A percentile compares a stretch with the other conserved stretches of the same genome.
Evolutionary conservation across 306 rosid genomes (phyloP).

Genomic region (Hylodesmum podocarpum): DNA sequence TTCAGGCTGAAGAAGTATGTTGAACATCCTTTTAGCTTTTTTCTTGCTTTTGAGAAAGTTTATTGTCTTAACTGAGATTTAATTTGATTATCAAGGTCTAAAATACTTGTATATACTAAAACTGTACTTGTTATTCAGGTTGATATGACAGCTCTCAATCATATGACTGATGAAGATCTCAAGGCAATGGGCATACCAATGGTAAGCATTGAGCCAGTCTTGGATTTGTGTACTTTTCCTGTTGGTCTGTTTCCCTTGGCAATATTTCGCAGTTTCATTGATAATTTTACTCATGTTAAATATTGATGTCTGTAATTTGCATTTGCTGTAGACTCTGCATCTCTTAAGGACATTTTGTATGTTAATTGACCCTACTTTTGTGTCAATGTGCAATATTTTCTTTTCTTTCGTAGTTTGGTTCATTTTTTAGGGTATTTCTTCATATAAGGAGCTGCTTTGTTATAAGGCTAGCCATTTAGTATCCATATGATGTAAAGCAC

Average conservation of each 20-base stretch:
- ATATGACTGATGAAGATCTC: conserved; percentile 98
- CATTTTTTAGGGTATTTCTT: neutral
- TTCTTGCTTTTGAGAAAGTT: neutral
- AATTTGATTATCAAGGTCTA: neutral
- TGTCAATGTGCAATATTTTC: neutral
- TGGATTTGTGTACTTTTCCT: neutral
- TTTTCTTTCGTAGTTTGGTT: neutral
- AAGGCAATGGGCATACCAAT: conserved; percentile 97
- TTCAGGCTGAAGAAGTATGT: conserved; percentile 99
- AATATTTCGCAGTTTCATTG: neutral
- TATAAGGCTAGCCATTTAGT: neutral
- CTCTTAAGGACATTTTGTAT: neutral
- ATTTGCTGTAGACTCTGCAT: neutral
- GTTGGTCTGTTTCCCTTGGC: neutral
- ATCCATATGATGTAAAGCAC: neutral
- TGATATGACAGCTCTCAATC: conserved; percentile 95
- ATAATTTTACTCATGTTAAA: neutral
- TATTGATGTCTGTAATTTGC: neutral
- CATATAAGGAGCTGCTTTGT: neutral
- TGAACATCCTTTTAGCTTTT: neutral
- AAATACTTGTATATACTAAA: conserved; percentile 19
- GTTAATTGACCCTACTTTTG: neutral
- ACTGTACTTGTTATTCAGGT: conserved; percentile 68
- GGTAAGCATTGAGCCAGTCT: conserved; percentile 48
- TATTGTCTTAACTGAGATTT: conserved; percentile 13